Conservation (phyloP, 2,329 filamentous ascomycete genomes). For the Remersonia thermophila region DNA sequence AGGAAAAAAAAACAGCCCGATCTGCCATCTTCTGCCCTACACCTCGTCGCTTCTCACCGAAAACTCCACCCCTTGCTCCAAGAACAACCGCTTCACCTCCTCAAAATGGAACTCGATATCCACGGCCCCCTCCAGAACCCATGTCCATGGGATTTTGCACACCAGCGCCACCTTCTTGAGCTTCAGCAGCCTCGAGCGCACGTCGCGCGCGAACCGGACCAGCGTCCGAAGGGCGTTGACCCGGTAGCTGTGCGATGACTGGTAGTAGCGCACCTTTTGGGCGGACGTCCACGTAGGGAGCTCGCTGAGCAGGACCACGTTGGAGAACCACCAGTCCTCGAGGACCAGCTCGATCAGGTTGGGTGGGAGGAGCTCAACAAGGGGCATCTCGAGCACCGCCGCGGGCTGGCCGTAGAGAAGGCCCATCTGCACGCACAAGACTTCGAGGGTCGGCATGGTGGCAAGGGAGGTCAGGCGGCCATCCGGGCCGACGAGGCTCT, state of each 20-base stretch:
- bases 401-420: constrained; percentile 13
- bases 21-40: background rate
- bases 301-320: constrained; percentile 8
- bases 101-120: constrained; percentile 16
- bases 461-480: constrained; percentile 16
- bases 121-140: constrained; percentile 12
- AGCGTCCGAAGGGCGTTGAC: constrained; percentile 12
- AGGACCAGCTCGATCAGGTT: constrained; percentile 17
- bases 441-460: constrained; percentile 11
- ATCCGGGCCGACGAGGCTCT: constrained; percentile 13
- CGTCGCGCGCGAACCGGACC: constrained; percentile 11
- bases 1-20: too few species aligned
- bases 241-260: constrained; percentile 12
- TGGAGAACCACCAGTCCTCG: constrained; percentile 20
- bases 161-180: constrained; percentile 15
- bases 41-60: constrained; percentile 13
- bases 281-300: constrained; percentile 10
- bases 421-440: constrained; percentile 17
- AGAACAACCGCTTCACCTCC: constrained; percentile 9
- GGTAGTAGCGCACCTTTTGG: constrained; percentile 14
- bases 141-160: constrained; percentile 17
- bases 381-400: constrained; percentile 5
- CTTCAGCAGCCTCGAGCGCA: constrained; percentile 6
- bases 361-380: constrained; percentile 16
- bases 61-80: constrained; percentile 14